Evolutionary conservation across 139 green algal species (phyloP), one percentile per base, ranked within the genome.

Genomic region (Asterochloris erici): DNA sequence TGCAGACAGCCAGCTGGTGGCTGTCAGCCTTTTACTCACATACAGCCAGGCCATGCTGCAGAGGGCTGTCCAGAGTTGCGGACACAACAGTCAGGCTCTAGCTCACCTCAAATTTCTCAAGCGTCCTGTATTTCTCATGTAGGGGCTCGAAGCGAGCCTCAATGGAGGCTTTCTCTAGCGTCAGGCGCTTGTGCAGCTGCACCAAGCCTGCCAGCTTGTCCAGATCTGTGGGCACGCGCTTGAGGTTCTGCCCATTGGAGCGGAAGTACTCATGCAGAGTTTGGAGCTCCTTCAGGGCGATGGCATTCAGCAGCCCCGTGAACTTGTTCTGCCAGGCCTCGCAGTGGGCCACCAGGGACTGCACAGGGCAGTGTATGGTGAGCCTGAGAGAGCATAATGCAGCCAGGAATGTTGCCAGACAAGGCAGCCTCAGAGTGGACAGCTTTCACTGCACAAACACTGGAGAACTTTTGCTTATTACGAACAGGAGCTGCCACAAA

Each of bases 281-380:
- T 0, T 68, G 63, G 29, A 96, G 87, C 89, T 97, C 92, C 1
- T 82, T 70, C 11, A 73, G 63, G 9, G 92, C 94, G 71, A 94
- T 87, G 76, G 78, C 79, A 74, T 92, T 86, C 23, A 98, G 90
- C 84, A 97, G 88, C 61, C 82, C 85, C 11, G 87, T 93, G 75
- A 97, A 95, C 84, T 95, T 94, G 61, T 70, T 27, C 23, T 91
- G 84, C 94, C 95, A 98, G 54, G 80, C 84, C 80, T 97, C 92
- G 84, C 94, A 97, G 85, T 96, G 92, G 0, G 68, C 80, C 12
- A 93, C 83, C 70, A 98, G 88, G 0, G 89, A 89, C 87, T 96
- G 93, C 85, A 84, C 6, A 54, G 27, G 19, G 74, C 38, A 79
- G 14, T 2, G 16, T 0, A 54, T 54, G 2, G 38, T 54, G 38